These are phyloP conservation scores for Podospora sp. DNA, from an alignment of 495 filamentous ascomycete species.

Conservation along the genomic window DNA sequence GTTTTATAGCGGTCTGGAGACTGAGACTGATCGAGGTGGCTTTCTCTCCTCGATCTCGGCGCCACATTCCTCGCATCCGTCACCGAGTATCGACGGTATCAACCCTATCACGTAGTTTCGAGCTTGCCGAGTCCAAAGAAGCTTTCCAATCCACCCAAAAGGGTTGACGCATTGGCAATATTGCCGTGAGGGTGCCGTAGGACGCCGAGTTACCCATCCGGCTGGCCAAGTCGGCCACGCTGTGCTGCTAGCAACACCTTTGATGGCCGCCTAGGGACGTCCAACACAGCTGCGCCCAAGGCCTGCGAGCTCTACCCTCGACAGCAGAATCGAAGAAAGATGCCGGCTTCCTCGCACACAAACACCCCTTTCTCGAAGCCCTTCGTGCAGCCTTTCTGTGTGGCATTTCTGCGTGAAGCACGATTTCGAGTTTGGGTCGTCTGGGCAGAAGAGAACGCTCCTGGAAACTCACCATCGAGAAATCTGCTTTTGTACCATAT, in stretches of 20 bases:
- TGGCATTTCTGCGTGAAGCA: slow-evolving; percentile 29
- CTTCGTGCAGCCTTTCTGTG: slow-evolving; percentile 15
- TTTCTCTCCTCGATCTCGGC: no score
- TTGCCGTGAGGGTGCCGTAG: slow-evolving; percentile 37
- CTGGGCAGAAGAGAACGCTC: no score
- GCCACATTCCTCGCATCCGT: no score
- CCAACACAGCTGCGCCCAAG: slow-evolving; percentile 27
- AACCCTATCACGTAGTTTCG: slow-evolving; percentile 39
- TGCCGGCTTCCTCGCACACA: slow-evolving; percentile 31
- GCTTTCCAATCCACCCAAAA: slow-evolving; percentile 48
- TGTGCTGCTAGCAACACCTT: slow-evolving; percentile 63
- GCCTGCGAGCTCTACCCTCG: slow-evolving; percentile 25
- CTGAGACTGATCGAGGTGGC: no score
- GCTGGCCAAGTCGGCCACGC: slow-evolving; percentile 55
- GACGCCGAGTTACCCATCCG: no score
- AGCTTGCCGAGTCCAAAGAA: slow-evolving; percentile 41
- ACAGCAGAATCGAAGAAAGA: slow-evolving; percentile 32
- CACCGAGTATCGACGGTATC: not conserved
- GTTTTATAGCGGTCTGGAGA: no score
- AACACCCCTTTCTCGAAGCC: slow-evolving; percentile 12
- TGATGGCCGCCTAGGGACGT: slow-evolving; percentile 52
- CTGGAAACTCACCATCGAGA: no score
- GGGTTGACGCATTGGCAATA: slow-evolving; percentile 50
- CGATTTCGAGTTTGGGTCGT: no score
- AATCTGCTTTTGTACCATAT: no score